A percentile compares a stretch with the other conserved stretches of the same genome.
These are phyloP conservation scores for Physaria fendleri DNA, from an alignment of 345 rosid genomes.

Conservation along the genomic window DNA sequence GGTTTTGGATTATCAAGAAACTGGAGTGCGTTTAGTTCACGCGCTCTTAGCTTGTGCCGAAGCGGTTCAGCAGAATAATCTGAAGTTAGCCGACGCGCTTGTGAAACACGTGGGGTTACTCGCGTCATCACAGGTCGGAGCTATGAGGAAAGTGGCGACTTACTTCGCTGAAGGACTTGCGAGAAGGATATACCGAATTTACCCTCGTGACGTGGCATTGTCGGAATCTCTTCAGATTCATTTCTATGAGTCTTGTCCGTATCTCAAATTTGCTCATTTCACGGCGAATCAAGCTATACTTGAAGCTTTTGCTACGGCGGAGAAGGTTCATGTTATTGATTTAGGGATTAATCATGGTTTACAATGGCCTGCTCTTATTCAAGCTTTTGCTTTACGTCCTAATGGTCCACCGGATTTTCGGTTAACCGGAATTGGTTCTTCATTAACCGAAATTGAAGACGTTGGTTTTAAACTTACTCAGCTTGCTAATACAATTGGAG, in stretches of 20 bases:
- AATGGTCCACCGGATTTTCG: slow-evolving; percentile 79
- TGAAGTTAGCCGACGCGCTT: slow-evolving; percentile 64
- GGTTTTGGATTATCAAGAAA: slow-evolving; percentile 75
- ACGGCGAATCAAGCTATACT: slow-evolving; percentile 94
- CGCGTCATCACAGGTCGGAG: slow-evolving; percentile 68
- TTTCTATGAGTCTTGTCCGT: slow-evolving; percentile 88
- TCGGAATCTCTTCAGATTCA: slow-evolving; percentile 63
- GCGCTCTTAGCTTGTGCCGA: slow-evolving; percentile 79
- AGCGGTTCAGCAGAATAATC: slow-evolving; percentile 59
- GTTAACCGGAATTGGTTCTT: slow-evolving; percentile 82
- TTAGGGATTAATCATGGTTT: slow-evolving; percentile 69
- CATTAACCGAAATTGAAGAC: slow-evolving; percentile 55
- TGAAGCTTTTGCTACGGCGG: slow-evolving; percentile 52
- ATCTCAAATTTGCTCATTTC: slow-evolving; percentile 90
- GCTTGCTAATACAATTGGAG: slow-evolving; percentile 49
- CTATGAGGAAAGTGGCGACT: slow-evolving; percentile 92
- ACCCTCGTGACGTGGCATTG: slow-evolving; percentile 38
- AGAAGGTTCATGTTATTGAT: slow-evolving; percentile 72
- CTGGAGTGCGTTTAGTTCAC: slow-evolving; percentile 85
- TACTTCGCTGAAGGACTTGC: slow-evolving; percentile 84
- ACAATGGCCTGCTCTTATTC: slow-evolving; percentile 97
- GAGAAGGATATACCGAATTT: slow-evolving; percentile 58
- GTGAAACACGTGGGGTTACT: slow-evolving; percentile 71
- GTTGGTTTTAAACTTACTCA: slow-evolving; percentile 79
- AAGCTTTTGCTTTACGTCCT: slow-evolving; percentile 80